phyloP scores from a whole-genome alignment of 345 rosid species.

The Ceriops zippeliana region DNA sequence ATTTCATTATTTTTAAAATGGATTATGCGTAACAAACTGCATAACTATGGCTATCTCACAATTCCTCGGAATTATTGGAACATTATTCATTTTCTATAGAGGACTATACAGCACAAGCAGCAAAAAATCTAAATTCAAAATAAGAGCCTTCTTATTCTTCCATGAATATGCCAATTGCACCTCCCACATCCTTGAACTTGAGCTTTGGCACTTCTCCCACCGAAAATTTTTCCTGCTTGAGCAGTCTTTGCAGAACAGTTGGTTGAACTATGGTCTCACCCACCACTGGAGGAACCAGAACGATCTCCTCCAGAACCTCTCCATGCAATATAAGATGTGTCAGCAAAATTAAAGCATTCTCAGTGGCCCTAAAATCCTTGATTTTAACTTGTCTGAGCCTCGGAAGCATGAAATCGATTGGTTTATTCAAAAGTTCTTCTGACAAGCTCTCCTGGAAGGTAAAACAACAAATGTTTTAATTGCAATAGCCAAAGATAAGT shows the following conservation, averaged over 20 bases:
- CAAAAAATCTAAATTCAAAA: not conserved
- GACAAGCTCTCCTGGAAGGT: constrained; percentile 3
- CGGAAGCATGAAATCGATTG: not conserved
- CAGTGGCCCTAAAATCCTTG: not conserved
- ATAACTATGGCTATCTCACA: too few relatives aligned
- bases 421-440: constrained; percentile 7
- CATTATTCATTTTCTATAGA: too few relatives aligned
- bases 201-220: not conserved
- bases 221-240: not conserved
- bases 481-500: not conserved
- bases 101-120: too few relatives aligned
- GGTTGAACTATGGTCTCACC: not conserved
- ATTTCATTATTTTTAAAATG: too few relatives aligned
- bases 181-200: constrained; percentile 5
- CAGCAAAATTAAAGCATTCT: not conserved
- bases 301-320: constrained; percentile 6
- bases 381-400: not conserved
- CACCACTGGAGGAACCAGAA: constrained; percentile 3
- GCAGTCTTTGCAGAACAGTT: not conserved
- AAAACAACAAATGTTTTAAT: not conserved
- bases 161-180: not conserved
- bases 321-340: not conserved
- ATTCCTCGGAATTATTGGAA: too few relatives aligned
- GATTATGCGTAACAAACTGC: too few relatives aligned
- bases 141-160: not conserved